Base-by-base conservation (phyloP, 2,329 filamentous ascomycete genomes). In the Dendryphion nanum region DNA sequence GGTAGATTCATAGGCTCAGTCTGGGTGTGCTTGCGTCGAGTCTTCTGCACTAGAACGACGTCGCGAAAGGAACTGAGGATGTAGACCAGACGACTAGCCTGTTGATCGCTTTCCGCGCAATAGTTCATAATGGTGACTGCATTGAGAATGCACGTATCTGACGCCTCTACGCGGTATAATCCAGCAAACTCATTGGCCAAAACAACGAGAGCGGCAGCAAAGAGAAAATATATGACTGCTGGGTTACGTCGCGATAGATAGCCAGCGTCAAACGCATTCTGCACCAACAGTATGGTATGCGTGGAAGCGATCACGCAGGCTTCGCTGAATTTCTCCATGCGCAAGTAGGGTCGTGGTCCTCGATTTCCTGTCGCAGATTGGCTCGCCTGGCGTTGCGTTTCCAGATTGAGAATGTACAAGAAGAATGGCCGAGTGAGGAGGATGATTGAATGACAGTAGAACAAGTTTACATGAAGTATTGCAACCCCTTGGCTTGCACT, bases 381-480 rank as follows among this genome's bases (percentile, higher is more conserved):
- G 19, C 50, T 57, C 21, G 52, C 47, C 24, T 62, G 57, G 12
- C 61, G 57, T 44, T 69, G 67, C 3, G 64, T 61, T 34, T 69
- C 62, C 12, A 62, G 57, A 36, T 70, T 78, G 28, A 82, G 67
- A 10, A 81, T 69, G 40, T 75, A 77, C 12, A 83, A 63, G 41
- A 84, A 81, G 55, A 85, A 84, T 0, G 82, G 81, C 18, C 82
- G 70, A 1, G 78, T 82, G 1, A 85, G 70, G 0, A 85, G 68
- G 18, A 85, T 74, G 29, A 83, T 73, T 0, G 79, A 78, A 53
- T 85, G 80, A 38, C 74, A 77, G 40, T 83, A 78, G 23, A 83
- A 66, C 17, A 85, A 64, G 42, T 82, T 81, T 40, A 76, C 68
- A 46, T 85, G 81, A 5, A 85, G 61, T n/a, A 81, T 74, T 4